These are phyloP conservation scores for Aspergillus kassunensis DNA, from an alignment of 495 filamentous ascomycete species.

Conservation along the genomic window DNA sequence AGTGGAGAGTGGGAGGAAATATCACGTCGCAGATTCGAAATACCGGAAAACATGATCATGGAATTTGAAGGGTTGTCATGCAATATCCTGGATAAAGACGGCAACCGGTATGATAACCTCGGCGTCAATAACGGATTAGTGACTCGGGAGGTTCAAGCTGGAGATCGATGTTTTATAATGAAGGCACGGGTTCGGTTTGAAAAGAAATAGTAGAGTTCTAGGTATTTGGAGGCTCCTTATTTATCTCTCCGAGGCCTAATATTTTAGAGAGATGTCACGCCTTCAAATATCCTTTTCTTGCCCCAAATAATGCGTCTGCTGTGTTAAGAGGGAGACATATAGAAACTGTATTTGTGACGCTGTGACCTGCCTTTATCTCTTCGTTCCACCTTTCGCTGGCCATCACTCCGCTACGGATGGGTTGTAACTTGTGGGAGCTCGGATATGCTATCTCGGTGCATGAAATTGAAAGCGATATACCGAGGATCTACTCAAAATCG, in stretches of 20 bases:
- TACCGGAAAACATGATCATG: constrained; percentile 2
- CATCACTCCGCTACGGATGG: no score
- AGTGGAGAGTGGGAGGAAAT: not conserved
- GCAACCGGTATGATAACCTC: not conserved
- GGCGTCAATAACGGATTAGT: not conserved
- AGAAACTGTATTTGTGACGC: no score
- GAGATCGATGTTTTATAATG: not conserved
- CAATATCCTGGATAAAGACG: not conserved
- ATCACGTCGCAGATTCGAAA: not conserved
- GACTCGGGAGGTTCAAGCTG: not conserved
- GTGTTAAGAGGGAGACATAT: no score
- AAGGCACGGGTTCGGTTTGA: not conserved
- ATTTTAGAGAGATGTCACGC: not conserved
- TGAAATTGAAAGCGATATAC: no score
- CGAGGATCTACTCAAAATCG: no score
- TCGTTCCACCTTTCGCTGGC: no score
- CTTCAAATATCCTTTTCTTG: not conserved
- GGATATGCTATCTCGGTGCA: no score
- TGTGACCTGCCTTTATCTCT: no score
- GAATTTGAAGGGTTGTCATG: not conserved
- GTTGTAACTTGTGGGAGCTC: no score
- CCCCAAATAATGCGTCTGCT: not conserved
- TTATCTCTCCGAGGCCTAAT: not conserved
- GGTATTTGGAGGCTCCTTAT: no score
- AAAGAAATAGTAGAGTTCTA: not conserved